phyloP scores from a whole-genome alignment of 164 flowering plant genomes.

The Amborella trichopoda region DNA sequence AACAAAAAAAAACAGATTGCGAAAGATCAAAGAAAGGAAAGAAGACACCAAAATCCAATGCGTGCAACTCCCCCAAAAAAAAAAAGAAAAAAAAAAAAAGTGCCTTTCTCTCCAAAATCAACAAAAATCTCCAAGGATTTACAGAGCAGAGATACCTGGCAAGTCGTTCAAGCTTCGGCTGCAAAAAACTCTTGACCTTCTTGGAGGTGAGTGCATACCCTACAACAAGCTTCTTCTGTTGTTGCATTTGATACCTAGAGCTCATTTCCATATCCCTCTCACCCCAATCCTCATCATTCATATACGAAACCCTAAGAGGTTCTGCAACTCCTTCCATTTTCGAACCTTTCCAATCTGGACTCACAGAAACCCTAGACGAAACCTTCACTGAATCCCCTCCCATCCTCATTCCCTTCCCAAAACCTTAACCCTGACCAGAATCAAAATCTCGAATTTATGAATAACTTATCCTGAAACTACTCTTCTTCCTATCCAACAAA shows the following conservation, averaged over 20 bases:
- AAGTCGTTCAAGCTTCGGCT: constrained; percentile 16
- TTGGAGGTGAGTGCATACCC: constrained; percentile 27
- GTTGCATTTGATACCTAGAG: neutral
- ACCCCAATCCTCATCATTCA: neutral
- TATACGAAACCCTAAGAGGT: neutral
- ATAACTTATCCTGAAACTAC: too few species aligned
- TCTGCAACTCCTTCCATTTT: neutral
- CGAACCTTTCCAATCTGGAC: neutral
- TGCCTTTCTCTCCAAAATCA: too few species aligned
- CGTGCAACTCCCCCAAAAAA: too few species aligned
- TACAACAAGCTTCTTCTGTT: constrained; percentile 12
- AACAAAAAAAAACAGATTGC: too few species aligned
- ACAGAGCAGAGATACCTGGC: constrained; percentile 24
- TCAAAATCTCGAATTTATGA: too few species aligned
- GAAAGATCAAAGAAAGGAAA: too few species aligned
- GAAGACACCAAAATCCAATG: too few species aligned
- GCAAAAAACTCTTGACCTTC: constrained; percentile 27
- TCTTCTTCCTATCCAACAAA: too few species aligned
- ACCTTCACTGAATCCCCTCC: neutral
- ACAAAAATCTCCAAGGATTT: too few species aligned
- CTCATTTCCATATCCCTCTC: constrained; percentile 1
- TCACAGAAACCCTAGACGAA: neutral
- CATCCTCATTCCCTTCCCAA: neutral
- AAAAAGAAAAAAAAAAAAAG: too few species aligned
- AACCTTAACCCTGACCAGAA: neutral